Evolutionary conservation across 176 grass and related monocot species (phyloP), one percentile per base, ranked within the genome.

Genomic region (Aegilops speltoides): DNA sequence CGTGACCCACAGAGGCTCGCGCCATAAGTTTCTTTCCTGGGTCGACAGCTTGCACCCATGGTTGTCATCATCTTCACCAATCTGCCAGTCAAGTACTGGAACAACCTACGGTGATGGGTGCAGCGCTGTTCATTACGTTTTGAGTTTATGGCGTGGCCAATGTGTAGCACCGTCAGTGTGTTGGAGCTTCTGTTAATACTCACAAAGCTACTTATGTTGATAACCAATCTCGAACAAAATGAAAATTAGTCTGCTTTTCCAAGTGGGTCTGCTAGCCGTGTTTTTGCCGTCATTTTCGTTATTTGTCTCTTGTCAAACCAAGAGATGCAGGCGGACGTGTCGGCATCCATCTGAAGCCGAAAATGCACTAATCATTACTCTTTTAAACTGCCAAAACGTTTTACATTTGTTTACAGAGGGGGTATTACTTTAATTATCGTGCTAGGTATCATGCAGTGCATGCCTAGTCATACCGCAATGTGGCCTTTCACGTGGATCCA

Each of bases 1-100:
- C 92, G 94, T 0, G 95, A 97, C 33, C 90, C 95, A 20, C 90
- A 92, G 34, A 87, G 95, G 80, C 87, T 97, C 12, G 56, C 78
- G n/a, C 95, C 95, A 8, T 97, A 82, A 90, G 50, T 79, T 79
- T 13, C 20, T 67, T 60, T 61, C 10, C 17, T 33, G 25, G 56
- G 57, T 24, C 16, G 4, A 66, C 11, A 38, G 11, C 6, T n/a
- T 36, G 13, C 67, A 50, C 13, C 8, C 40, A n/a, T 32, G 7
- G 29, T 11, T 59, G 36, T 46, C 57, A 79, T 24, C 46, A 38
- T 81, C 16, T 56, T 75, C 10, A 5, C 41, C 68, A 82, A 13
- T 20, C 15, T 7, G 2, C 20, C 11, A 75, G 28, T 81, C 10
- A 65, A 41, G 56, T 75, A 32, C 13, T 6, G 20, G 23, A 71